Evolutionary conservation across 306 rosid genomes (phyloP), one percentile per base, ranked within the genome.

Genomic region (Boehmeria nivea): DNA sequence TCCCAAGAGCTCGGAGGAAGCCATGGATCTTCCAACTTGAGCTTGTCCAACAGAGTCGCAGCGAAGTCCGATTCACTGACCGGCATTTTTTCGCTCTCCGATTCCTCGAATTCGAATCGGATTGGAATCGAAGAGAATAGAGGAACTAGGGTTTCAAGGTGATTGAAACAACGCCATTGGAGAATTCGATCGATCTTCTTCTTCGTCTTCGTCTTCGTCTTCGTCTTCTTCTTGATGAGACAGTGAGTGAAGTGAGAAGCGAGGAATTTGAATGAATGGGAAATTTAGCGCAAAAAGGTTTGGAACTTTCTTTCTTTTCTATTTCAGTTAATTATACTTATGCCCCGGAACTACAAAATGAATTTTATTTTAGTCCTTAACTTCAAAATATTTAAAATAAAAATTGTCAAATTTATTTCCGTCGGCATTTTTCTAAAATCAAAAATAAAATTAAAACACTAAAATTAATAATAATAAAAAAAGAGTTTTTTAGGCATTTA

Each of bases 1-100:
- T 84, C 95, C 98, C 95, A 91, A 4, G 89, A 68, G 47, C 39
- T 61, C 8, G 98, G 93, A 36, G 93, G 85, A 75, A 91, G 68
- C 87, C 83, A 77, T 46, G 95, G 95, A 65, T 70, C 82, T 36
- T 90, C 79, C 11, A 87, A 16, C 75, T 78, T 87, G 65, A 90
- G 63, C 54, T 81, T 82, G 50, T 76, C 71, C 22, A 90, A 55
- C 77, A 87, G 60, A 9, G 77, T 71, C 22, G 72, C 44, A 6
- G 76, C 65, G 42, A 81, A 82, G 63, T 75, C 72, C 36, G 81
- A 36, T 43, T 81, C 83, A 45, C 75, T 81, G 23, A 74, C 65
- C 5, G 76, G 79, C 89, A 74, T 75, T 43, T 48, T 16, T 20
- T n/a, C 14, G 9, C 1, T 23, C 54, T 57, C 21, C 15, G 12